Conservation (phyloP, 192 early-diverging fungal species). For the Chytriomyces sp. region DNA sequence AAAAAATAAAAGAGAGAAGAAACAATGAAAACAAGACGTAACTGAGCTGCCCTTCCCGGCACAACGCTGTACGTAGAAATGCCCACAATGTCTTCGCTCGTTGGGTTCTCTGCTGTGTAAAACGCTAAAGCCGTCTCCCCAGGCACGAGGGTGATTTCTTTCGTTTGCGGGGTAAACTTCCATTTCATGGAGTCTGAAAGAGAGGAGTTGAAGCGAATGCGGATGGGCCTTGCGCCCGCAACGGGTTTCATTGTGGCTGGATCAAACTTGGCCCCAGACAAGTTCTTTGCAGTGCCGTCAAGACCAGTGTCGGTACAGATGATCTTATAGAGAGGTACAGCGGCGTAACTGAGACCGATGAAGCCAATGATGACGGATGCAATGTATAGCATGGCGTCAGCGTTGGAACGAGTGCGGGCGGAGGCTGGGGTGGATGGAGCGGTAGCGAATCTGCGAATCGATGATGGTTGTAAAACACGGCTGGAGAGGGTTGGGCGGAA, state of each 20-base stretch:
- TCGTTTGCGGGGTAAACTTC: constrained; percentile 88
- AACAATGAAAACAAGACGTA: neutral
- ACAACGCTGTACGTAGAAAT: constrained; percentile 97
- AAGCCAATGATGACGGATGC: constrained; percentile 81
- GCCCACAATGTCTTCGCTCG: constrained; percentile 87
- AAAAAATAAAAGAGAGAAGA: constrained; percentile 11
- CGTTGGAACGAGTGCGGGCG: neutral
- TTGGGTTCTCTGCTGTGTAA: constrained; percentile 88
- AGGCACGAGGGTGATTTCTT: constrained; percentile 85
- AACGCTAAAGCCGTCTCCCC: constrained; percentile 97
- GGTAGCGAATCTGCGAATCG: neutral
- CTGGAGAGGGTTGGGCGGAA: no score
- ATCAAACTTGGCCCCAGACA: constrained; percentile 62
- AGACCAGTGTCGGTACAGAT: constrained; percentile 93
- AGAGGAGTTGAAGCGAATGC: constrained; percentile 67
- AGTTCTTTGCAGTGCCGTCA: constrained; percentile 85
- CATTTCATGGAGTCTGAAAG: constrained; percentile 81
- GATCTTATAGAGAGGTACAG: constrained; percentile 93
- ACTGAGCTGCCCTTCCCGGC: constrained; percentile 87
- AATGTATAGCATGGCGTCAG: constrained; percentile 60
- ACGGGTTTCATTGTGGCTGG: constrained; percentile 68
- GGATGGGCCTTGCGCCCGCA: constrained; percentile 64
- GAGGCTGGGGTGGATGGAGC: neutral
- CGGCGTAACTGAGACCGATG: constrained; percentile 86
- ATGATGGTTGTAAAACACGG: no score